Base-by-base conservation (phyloP, 805 yeast genomes). In the Blastobotrys chiropterorum region DNA sequence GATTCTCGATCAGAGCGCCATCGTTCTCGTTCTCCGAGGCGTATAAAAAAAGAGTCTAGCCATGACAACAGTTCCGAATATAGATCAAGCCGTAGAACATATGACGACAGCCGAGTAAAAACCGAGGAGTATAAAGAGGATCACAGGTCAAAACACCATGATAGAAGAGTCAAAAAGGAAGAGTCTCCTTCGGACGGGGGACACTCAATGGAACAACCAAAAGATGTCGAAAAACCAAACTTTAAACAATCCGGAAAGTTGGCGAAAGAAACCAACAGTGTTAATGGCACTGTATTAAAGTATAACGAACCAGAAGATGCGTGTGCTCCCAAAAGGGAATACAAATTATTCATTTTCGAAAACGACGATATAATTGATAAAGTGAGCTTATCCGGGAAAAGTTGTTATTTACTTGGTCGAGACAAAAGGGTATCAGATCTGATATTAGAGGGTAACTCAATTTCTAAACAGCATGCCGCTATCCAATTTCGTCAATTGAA, bases 381-480 rank as follows among this genome's bases (percentile, higher is more conserved):
- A 26, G 58, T 58, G 45, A 53, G 60, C 2, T 56, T 73, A 34
- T 60, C 57, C 39, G 58, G 52, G 0, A 68, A 62, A 38, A 64
- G 68, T 17, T 59, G 48, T 26, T 67, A 64, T 44, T 54, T 73
- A 11, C 55, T 75, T 4, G 79, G 79, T 0, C 58, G 78, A 38
- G 69, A 64, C 39, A 58, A 49, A 3, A 59, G 61, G 22, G 59
- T 73, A 1, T 73, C 69, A 14, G 75, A 75, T 55, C 64, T 74
- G 2, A 56, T 58, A 22, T 63, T 73, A 1, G 67, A 66, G 4
- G 67, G 69, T 46, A 67, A 64, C 22, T 61, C 70, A 1, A 70
- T 75, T 48, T 73, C 78, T 0, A 71, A 71, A 60, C 79, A 77
- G 56, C 81, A 77, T 57, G 79, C 80, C 17, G 80, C 67, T 0